Conservation (phyloP, 2,329 filamentous ascomycete genomes). For the Fusarium subglutinans region DNA sequence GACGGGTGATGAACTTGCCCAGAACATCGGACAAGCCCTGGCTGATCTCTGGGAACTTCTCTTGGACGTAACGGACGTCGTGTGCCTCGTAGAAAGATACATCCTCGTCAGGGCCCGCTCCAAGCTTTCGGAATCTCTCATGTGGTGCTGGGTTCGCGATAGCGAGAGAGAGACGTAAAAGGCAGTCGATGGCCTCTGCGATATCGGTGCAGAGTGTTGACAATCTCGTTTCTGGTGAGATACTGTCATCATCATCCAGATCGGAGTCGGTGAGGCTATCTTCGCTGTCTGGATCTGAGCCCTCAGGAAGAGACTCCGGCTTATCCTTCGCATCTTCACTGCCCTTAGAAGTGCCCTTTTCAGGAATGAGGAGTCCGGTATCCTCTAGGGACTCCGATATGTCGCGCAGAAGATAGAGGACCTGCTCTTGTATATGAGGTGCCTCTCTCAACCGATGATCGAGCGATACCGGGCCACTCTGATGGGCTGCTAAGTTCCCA, state of each 20-base stretch:
- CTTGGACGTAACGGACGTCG: slow-evolving; percentile 44
- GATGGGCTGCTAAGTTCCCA: slow-evolving; percentile 29
- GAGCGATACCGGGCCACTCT: slow-evolving; percentile 13
- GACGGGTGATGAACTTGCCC: slow-evolving; percentile 46
- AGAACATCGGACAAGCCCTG: slow-evolving; percentile 37
- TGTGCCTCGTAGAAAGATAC: slow-evolving; percentile 35
- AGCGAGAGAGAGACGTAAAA: slow-evolving; percentile 49
- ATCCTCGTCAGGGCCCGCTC: slow-evolving; percentile 26
- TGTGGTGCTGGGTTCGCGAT: slow-evolving; percentile 50
- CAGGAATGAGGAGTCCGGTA: fast-evolving
- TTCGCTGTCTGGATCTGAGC: background rate
- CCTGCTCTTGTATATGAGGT: slow-evolving; percentile 24
- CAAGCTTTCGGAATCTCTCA: slow-evolving; percentile 40
- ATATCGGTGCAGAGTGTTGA: background rate
- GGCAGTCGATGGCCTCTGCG: slow-evolving; percentile 42
- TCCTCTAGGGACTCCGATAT: slow-evolving; percentile 19
- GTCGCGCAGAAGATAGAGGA: slow-evolving; percentile 36
- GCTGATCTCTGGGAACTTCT: slow-evolving; percentile 43
- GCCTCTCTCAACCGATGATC: slow-evolving; percentile 35
- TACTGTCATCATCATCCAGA: fast-evolving
- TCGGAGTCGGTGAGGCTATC: background rate
- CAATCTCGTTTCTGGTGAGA: fast-evolving
- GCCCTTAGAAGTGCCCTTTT: fast-evolving
- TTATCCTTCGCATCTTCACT: fast-evolving
- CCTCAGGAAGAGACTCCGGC: fast-evolving